A percentile compares a stretch with the other conserved stretches of the same genome.
These are phyloP conservation scores for Hamamelis virginiana DNA, from an alignment of 164 flowering plant species.

Conservation along the genomic window DNA sequence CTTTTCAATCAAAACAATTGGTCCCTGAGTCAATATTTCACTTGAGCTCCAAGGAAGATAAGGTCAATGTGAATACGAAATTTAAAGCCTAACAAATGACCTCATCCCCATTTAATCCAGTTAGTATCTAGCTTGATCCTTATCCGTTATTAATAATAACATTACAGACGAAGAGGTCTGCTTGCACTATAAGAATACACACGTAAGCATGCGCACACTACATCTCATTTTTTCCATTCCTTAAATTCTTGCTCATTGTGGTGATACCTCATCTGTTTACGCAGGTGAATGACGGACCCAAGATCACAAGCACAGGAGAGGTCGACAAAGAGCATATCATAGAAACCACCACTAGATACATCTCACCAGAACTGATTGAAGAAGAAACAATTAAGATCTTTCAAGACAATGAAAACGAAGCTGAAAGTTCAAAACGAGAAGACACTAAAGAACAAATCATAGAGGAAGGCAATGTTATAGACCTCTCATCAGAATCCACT, in stretches of 20 bases:
- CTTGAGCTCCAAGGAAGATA: no score
- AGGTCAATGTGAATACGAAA: no score
- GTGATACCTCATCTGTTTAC: not conserved
- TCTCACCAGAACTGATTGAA: conserved; percentile 6
- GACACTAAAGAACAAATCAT: conserved; percentile 3
- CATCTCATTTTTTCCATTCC: not conserved
- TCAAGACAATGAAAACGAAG: not conserved
- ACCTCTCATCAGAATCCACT: not conserved
- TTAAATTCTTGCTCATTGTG: not conserved
- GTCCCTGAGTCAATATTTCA: no score
- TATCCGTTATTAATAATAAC: no score
- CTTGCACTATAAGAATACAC: not conserved
- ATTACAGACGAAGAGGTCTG: conserved; percentile 1
- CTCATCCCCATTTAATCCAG: no score
- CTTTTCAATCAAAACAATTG: no score
- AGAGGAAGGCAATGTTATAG: not conserved
- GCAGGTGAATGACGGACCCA: not conserved
- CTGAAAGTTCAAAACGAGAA: conserved; percentile 1
- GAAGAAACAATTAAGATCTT: conserved; percentile 9
- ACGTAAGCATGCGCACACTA: not conserved
- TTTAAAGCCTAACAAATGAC: no score
- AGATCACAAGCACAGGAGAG: not conserved
- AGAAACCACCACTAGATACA: not conserved
- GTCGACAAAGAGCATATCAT: not conserved
- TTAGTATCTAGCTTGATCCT: no score